Percentiles rank a stretch among this genome's conserved stretches.
Evolutionary conservation across 1,139 yeast species (phyloP).

Genomic region (Petasospora rhodanensis): DNA sequence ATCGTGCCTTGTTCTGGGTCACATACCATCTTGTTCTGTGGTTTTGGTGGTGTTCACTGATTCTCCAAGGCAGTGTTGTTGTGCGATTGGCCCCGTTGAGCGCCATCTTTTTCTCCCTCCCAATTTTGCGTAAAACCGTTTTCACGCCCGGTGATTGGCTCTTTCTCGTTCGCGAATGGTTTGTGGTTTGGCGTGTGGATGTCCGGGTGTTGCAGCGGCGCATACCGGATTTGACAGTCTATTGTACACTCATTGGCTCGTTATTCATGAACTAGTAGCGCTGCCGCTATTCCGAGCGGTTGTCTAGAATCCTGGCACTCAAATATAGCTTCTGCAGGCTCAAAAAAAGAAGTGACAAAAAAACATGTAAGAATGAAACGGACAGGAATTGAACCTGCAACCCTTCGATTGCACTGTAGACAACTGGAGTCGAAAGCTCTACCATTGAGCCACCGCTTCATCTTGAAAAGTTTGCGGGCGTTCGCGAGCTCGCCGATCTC

Average conservation of each 20-base stretch:
- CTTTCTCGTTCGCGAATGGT: slow-evolving; percentile 1
- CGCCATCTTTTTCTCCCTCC: slow-evolving; percentile 11
- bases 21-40: too few species aligned
- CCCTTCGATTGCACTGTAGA: slow-evolving; percentile 53
- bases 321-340: neutral
- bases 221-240: too few species aligned
- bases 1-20: too few species aligned
- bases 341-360: slow-evolving; percentile 5
- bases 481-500: too few species aligned
- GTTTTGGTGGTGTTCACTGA: too few species aligned
- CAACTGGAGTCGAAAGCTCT: slow-evolving; percentile 79
- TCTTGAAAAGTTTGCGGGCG: slow-evolving; percentile 23
- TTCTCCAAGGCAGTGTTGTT: too few species aligned
- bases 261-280: too few species aligned
- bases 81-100: neutral
- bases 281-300: too few species aligned
- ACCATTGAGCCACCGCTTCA: slow-evolving; percentile 82
- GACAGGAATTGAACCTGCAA: slow-evolving; percentile 77
- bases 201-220: too few species aligned
- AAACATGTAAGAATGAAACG: slow-evolving; percentile 46
- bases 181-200: slow-evolving; percentile 3
- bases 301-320: too few species aligned
- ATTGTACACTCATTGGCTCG: too few species aligned
- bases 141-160: slow-evolving; percentile 24
- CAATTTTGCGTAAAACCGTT: slow-evolving; percentile 23